These are phyloP conservation scores for Metschnikowia hibisci DNA, from an alignment of 805 yeast species.

Conservation along the genomic window DNA sequence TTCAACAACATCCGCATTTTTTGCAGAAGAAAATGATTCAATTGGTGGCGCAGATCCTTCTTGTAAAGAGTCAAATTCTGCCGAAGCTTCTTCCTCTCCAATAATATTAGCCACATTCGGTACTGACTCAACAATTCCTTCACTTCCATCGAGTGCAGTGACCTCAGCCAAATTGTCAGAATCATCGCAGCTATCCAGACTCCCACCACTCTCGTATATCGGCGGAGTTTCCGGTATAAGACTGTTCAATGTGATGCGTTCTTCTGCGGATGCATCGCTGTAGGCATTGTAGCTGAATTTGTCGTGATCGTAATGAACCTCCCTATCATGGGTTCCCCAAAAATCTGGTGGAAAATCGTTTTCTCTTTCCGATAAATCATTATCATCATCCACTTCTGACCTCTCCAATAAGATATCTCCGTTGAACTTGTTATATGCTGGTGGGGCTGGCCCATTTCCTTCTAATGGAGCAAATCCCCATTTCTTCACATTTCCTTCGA, in stretches of 20 bases:
- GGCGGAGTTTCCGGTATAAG: constrained; percentile 38
- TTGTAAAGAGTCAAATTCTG: neutral
- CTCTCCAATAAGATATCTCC: constrained; percentile 75
- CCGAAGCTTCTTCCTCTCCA: neutral
- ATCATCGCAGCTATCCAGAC: neutral
- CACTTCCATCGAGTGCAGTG: neutral
- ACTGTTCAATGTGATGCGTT: constrained; percentile 40
- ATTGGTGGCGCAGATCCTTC: neutral
- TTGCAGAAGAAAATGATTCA: no score
- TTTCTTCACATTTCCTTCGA: constrained; percentile 89
- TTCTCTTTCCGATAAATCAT: constrained; percentile 41
- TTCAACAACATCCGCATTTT: no score
- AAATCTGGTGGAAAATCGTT: constrained; percentile 56
- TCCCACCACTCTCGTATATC: constrained; percentile 16
- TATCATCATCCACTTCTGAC: constrained; percentile 50
- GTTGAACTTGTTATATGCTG: constrained; percentile 78
- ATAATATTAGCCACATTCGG: neutral
- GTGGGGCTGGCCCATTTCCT: constrained; percentile 90
- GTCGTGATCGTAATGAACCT: constrained; percentile 20
- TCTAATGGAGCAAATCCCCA: constrained; percentile 94
- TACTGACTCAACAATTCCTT: neutral
- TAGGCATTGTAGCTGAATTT: constrained; percentile 38
- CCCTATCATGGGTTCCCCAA: constrained; percentile 36
- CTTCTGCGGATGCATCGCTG: constrained; percentile 37
- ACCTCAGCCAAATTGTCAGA: constrained; percentile 1